These are phyloP conservation scores for Amanita fuliginea DNA, from an alignment of 768 basidiomycete genomes.

Conservation along the genomic window DNA sequence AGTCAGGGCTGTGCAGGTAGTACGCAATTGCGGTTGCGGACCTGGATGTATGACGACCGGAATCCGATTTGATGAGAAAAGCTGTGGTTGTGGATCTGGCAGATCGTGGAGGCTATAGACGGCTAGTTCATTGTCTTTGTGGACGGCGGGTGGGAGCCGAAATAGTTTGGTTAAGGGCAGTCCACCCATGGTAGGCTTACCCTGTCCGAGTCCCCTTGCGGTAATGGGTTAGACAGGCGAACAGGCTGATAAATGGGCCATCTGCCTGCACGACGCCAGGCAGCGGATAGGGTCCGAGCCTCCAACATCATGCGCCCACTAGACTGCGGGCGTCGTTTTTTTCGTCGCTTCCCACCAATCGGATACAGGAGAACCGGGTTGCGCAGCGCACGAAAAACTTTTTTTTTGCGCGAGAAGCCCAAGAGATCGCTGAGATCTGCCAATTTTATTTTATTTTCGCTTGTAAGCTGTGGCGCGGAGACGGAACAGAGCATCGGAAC, in stretches of 20 bases:
- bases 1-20: background rate
- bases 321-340: background rate
- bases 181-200: background rate
- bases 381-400: too few relatives aligned
- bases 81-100: background rate
- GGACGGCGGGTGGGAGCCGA: too few relatives aligned
- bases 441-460: too few relatives aligned
- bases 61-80: background rate
- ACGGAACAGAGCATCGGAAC: background rate
- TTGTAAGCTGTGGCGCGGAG: background rate
- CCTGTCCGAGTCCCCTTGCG: background rate
- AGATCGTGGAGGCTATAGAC: background rate
- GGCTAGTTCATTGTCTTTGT: background rate
- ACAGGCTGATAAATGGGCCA: too few relatives aligned
- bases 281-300: background rate
- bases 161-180: too few relatives aligned
- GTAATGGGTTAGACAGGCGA: background rate
- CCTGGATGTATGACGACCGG: slow-evolving; percentile 1
- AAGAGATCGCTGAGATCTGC: too few relatives aligned
- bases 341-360: background rate
- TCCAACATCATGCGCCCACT: background rate
- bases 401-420: too few relatives aligned
- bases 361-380: background rate
- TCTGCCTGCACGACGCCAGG: background rate
- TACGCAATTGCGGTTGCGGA: background rate